Percentiles rank a stretch among this genome's conserved stretches.
These are phyloP conservation scores for Trichophyton mentagrophytes DNA, from an alignment of 2,329 filamentous ascomycete genomes.

Conservation along the genomic window DNA sequence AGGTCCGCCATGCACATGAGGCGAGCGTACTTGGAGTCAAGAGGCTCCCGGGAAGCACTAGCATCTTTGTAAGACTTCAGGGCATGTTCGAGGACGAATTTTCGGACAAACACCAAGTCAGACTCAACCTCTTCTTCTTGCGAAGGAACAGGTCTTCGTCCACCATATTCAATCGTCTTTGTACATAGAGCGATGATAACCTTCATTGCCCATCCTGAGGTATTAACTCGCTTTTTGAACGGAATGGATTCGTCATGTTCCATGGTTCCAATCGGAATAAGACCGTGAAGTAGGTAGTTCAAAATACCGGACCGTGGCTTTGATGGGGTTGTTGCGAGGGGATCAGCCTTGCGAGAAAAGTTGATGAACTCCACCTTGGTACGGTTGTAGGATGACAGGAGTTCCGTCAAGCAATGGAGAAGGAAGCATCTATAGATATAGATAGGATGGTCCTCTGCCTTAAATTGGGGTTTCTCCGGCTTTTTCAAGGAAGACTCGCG, in stretches of 20 bases:
- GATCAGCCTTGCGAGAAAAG: conserved; percentile 82
- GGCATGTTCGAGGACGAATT: conserved; percentile 87
- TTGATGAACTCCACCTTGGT: conserved; percentile 99
- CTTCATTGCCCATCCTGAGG: conserved; percentile 72
- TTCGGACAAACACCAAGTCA: conserved; percentile 72
- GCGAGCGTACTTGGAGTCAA: conserved; percentile 76
- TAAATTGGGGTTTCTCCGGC: conserved; percentile 61
- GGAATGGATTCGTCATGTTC: conserved; percentile 60
- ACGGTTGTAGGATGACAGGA: conserved; percentile 74
- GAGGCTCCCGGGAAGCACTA: conserved; percentile 59
- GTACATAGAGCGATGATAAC: conserved; percentile 76
- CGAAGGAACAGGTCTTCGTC: conserved; percentile 35
- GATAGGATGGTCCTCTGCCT: conserved; percentile 83
- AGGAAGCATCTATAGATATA: conserved; percentile 96
- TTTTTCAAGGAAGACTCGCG: conserved; percentile 40
- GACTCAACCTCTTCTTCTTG: conserved; percentile 30
- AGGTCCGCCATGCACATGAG: conserved; percentile 80
- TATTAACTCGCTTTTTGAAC: conserved; percentile 74
- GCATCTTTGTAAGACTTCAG: conserved; percentile 87
- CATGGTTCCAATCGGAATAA: conserved; percentile 54
- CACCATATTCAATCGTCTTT: conserved; percentile 67
- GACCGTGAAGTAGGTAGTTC: conserved; percentile 79
- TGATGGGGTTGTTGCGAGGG: conserved; percentile 73
- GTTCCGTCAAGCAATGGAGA: conserved; percentile 76
- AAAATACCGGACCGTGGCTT: conserved; percentile 86